Percentiles rank a stretch among this genome's conserved stretches.
phyloP scores from a whole-genome alignment of 441 rosid species.

The Syzygium malaccense region DNA sequence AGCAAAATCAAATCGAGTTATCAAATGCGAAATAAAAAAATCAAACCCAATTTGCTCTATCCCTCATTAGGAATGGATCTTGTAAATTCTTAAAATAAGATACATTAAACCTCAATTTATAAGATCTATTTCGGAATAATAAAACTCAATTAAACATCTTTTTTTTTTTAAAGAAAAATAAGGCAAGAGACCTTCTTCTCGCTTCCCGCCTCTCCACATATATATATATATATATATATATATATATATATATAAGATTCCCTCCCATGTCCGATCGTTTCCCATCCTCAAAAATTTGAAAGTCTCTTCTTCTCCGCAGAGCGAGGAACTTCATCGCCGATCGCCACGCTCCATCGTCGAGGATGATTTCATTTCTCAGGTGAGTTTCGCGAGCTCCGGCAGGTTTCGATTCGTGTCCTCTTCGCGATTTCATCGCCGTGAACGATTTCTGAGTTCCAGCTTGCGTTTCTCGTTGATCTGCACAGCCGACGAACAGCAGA shows the following conservation, averaged over 20 bases:
- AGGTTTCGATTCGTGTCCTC: no score
- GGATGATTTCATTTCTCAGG: slow-evolving; percentile 73
- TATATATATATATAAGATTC: not conserved
- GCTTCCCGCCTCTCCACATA: not conserved
- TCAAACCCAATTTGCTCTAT: no score
- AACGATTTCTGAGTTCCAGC: not conserved
- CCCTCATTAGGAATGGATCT: not conserved
- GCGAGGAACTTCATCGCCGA: not conserved
- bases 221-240: no score
- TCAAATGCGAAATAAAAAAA: fast-evolving
- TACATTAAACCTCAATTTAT: not conserved
- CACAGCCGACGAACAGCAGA: slow-evolving; percentile 77
- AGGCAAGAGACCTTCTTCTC: not conserved
- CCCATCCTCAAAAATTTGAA: not conserved
- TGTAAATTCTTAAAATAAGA: not conserved
- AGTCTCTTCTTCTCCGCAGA: not conserved
- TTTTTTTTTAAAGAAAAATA: not conserved
- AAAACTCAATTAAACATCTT: not conserved
- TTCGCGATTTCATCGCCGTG: not conserved
- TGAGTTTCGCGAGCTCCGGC: slow-evolving; percentile 12
- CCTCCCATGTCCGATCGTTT: not conserved
- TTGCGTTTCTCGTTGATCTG: not conserved
- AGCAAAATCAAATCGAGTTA: not conserved
- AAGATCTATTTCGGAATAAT: not conserved
- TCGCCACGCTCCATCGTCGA: not conserved